Evolutionary conservation across 345 rosid species (phyloP).

Genomic region (Aurinia saxatilis): DNA sequence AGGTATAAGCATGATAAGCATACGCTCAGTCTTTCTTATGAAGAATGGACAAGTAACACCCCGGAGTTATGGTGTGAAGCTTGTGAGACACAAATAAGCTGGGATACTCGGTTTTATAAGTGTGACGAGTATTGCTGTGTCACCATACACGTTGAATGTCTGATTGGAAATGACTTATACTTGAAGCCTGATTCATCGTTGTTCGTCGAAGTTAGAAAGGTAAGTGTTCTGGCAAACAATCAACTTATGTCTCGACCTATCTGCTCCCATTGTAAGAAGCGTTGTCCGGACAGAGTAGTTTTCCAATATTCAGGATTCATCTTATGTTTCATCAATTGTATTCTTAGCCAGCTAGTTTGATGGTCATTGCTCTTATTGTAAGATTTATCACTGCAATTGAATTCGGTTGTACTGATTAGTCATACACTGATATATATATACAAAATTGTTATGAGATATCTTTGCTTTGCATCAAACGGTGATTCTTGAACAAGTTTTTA

Average conservation of each 20-base stretch:
- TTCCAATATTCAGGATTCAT: too few relatives aligned
- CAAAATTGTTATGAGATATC: too few relatives aligned
- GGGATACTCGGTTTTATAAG: not conserved
- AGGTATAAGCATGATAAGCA: not conserved
- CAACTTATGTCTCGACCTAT: not conserved
- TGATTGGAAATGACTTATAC: not conserved
- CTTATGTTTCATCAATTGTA: too few relatives aligned
- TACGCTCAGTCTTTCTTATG: not conserved
- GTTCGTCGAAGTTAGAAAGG: not conserved
- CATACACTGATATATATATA: too few relatives aligned
- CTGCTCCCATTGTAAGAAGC: too few relatives aligned
- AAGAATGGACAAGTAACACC: not conserved
- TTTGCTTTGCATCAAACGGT: too few relatives aligned
- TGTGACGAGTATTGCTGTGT: not conserved
- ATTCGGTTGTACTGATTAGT: too few relatives aligned
- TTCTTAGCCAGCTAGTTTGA: too few relatives aligned
- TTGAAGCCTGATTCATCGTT: not conserved
- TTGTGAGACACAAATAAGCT: not conserved
- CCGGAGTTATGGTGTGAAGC: not conserved
- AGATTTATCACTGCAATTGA: too few relatives aligned
- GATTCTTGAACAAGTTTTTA: too few relatives aligned
- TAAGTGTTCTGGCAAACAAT: not conserved
- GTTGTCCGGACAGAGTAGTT: too few relatives aligned
- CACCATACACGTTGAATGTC: not conserved
- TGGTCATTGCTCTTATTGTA: too few relatives aligned